Conservation (phyloP, 2,329 filamentous ascomycete genomes). For the Penicillium sumatraense region DNA sequence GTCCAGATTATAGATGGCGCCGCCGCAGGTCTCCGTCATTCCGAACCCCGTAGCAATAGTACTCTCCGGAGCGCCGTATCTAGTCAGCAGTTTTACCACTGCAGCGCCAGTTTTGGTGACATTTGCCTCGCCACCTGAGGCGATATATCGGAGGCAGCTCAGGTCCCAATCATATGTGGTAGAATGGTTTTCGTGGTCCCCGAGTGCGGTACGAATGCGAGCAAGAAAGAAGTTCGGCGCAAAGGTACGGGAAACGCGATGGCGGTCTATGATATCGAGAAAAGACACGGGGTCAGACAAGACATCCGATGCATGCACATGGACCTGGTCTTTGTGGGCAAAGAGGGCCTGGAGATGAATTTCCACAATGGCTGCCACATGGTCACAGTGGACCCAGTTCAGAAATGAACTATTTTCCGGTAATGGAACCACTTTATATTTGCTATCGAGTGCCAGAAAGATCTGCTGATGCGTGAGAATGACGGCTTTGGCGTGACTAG, state of each 20-base stretch:
- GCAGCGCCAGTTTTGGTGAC: constrained; percentile 38
- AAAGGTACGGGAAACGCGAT: constrained; percentile 37
- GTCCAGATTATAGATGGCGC: constrained; percentile 48
- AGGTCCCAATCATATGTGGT: constrained; percentile 42
- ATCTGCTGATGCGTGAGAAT: constrained; percentile 40
- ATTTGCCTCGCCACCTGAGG: constrained; percentile 48
- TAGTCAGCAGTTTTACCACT: constrained; percentile 25
- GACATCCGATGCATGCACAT: constrained; percentile 21
- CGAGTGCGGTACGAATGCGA: constrained; percentile 25
- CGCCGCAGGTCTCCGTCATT: constrained; percentile 58
- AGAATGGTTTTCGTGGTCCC: constrained; percentile 48
- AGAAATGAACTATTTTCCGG: constrained; percentile 24
- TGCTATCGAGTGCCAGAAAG: not conserved
- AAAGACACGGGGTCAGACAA: constrained; percentile 44
- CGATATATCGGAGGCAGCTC: constrained; percentile 30
- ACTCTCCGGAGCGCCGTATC: constrained; percentile 41
- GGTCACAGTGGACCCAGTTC: constrained; percentile 47
- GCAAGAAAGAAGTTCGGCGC: constrained; percentile 35
- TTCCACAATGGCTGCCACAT: constrained; percentile 43
- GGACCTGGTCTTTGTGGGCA: constrained; percentile 20
- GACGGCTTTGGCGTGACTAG: constrained; percentile 58
- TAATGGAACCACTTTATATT: constrained; percentile 3
- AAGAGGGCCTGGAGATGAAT: constrained; percentile 35
- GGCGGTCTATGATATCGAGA: constrained; percentile 45
- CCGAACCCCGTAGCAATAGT: constrained; percentile 33